phyloP scores from a whole-genome alignment of 2,329 filamentous ascomycete genomes.

The Alternaria infectoria region DNA sequence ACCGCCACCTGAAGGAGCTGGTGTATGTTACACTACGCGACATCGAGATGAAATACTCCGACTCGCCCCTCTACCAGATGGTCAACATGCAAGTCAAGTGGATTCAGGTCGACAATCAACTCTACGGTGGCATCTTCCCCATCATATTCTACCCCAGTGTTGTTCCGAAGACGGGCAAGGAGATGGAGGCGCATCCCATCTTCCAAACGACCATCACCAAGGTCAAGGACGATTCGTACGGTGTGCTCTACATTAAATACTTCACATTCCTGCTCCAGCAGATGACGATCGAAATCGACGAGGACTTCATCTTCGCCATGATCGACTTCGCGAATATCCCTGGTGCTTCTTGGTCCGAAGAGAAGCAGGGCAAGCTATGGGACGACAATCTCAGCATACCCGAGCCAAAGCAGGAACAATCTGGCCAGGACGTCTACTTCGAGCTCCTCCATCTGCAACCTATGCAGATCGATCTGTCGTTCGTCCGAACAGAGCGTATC shows the following conservation, averaged over 20 bases:
- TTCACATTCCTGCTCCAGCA: constrained; percentile 92
- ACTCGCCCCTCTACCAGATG: constrained; percentile 93
- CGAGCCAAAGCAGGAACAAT: constrained; percentile 82
- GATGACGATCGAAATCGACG: constrained; percentile 97
- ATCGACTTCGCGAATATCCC: constrained; percentile 94
- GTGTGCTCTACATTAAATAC: constrained; percentile 98
- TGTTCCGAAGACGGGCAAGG: constrained; percentile 93
- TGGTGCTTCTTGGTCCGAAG: constrained; percentile 84
- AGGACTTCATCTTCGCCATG: constrained; percentile 96
- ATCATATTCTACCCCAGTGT: constrained; percentile 97
- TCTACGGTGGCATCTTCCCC: constrained; percentile 97
- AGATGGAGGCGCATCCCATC: constrained; percentile 95
- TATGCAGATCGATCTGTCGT: constrained; percentile 96
- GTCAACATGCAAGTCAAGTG: constrained; percentile 91
- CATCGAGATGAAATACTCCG: constrained; percentile 87
- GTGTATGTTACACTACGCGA: constrained; percentile 93
- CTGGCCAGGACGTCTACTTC: constrained; percentile 95
- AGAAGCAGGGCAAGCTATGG: constrained; percentile 83
- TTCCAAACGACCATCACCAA: constrained; percentile 89
- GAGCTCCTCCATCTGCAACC: constrained; percentile 96
- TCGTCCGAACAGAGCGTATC: constrained; percentile 94
- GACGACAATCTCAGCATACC: constrained; percentile 91
- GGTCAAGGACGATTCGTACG: constrained; percentile 98
- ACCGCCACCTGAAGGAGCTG: constrained; percentile 87
- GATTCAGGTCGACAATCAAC: constrained; percentile 98